Evolutionary conservation across 176 grass and related monocot genomes (phyloP), one percentile per base, ranked within the genome.

Genomic region (Alopecurus myosuroides): DNA sequence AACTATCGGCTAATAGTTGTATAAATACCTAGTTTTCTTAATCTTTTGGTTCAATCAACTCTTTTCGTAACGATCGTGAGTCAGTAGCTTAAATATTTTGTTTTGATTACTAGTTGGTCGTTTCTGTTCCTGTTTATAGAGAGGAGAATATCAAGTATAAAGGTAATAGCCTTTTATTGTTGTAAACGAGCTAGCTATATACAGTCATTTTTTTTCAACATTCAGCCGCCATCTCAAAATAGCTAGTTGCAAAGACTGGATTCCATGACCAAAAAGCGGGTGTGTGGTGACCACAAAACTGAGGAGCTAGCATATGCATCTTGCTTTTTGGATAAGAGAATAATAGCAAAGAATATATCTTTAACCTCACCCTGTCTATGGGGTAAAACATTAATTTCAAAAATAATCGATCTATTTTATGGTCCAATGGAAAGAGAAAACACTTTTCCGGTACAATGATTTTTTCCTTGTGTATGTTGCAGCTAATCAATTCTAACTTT

Each of bases 201-300:
- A 49, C 18, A 76, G 30, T 85, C 80, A 58, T 80, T n/a, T 81
- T n/a, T n/a, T 77, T 28, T 26, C 72, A 31, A 90, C 52, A 53
- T 65, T 45, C 63, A 18, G 44, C 72, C 44, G 17, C 64, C 78
- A 18, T 86, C 73, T 10, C 34, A 73, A 86, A 82, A 86, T 89
- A 77, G 58, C 69, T 78, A 78, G 33, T 78, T 83, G 84, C 80
- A 79, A 57, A 82, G 74, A 83, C 74, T 56, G 29, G 84, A 90
- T 86, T 86, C 84, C 56, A 56, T 75, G 84, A 6, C 84, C 51
- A 49, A 29, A 80, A 84, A 84, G 68, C 19, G 14, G n/a, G 56
- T 53, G 79, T 49, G 41, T 73, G 41, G 9, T 48, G 79, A 67
- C 78, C 70, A 73, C 37, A 83, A 71, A 12, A 82, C 72, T 30